A percentile compares a stretch with the other conserved stretches of the same genome.
Evolutionary conservation across 1,284 basidiomycete species (phyloP).

Genomic region (Cutaneotrichosporon cavernicola): DNA sequence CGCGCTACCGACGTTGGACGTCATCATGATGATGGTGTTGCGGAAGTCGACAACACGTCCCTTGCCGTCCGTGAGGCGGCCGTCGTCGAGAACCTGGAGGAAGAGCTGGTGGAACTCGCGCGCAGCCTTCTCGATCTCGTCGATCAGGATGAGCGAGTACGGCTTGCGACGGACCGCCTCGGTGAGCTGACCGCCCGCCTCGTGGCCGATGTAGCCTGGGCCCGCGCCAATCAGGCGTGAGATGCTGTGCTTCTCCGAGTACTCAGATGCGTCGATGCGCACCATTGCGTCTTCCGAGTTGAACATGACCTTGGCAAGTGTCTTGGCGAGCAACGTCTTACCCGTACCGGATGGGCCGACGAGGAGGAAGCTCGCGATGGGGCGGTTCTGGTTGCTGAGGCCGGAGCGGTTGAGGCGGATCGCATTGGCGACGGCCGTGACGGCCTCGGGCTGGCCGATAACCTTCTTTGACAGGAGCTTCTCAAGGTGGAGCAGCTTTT

Average conservation of each 20-base stretch:
- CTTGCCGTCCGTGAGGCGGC: constrained; percentile 56
- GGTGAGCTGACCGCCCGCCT: constrained; percentile 59
- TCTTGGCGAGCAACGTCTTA: constrained; percentile 60
- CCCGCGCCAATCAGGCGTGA: constrained; percentile 59
- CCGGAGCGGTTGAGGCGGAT: constrained; percentile 61
- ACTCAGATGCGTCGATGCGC: constrained; percentile 59
- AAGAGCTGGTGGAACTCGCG: constrained; percentile 61
- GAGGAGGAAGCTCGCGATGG: constrained; percentile 59
- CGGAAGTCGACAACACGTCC: constrained; percentile 52
- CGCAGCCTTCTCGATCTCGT: constrained; percentile 59
- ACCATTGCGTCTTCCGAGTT: constrained; percentile 60
- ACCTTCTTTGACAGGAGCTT: constrained; percentile 56
- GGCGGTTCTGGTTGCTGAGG: constrained; percentile 58
- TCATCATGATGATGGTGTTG: constrained; percentile 58
- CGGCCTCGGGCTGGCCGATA: constrained; percentile 60
- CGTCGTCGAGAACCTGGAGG: constrained; percentile 61
- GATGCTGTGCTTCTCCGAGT: constrained; percentile 59
- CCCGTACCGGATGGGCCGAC: constrained; percentile 58
- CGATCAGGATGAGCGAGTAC: constrained; percentile 54
- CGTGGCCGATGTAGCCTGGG: constrained; percentile 61
- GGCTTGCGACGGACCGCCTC: constrained; percentile 56
- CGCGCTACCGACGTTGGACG: constrained; percentile 58
- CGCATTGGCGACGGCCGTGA: constrained; percentile 60
- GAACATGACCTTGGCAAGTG: constrained; percentile 58
- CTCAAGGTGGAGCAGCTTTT: constrained; percentile 58